A percentile compares a stretch with the other conserved stretches of the same genome.
Conservation (phyloP, 108 stramenopile genomes). For the Bacterosira constricta region DNA sequence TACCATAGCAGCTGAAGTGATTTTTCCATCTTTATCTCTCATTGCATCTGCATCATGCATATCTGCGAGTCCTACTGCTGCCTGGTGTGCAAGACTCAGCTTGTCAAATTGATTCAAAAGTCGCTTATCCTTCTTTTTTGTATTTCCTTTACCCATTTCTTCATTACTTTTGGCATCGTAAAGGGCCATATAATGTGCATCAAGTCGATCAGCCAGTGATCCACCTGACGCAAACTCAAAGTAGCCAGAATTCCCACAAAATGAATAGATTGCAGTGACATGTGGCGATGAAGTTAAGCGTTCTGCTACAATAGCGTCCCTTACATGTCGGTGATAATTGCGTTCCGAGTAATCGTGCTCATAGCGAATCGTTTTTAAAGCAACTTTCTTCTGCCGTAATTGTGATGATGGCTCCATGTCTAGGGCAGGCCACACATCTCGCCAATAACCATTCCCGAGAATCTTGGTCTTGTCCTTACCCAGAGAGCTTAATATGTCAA, state of each 20-base stretch:
- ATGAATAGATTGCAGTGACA: slow-evolving; percentile 10
- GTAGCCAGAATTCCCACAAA: slow-evolving; percentile 28
- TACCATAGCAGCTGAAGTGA: slow-evolving; percentile 52
- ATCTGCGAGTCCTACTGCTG: slow-evolving; percentile 7
- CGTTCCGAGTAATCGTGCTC: slow-evolving; percentile 48
- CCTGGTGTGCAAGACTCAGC: slow-evolving; percentile 13
- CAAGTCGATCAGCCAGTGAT: slow-evolving; percentile 3
- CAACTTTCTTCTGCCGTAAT: slow-evolving; percentile 4
- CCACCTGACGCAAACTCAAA: slow-evolving; percentile 70
- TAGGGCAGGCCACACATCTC: slow-evolving; percentile 52
- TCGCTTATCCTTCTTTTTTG: not conserved
- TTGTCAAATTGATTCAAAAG: slow-evolving; percentile 5
- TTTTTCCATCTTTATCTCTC: not conserved
- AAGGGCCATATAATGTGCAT: slow-evolving; percentile 4
- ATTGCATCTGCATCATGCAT: slow-evolving; percentile 14
- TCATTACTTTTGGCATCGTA: not conserved
- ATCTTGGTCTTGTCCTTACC: not conserved
- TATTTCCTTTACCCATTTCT: not conserved
- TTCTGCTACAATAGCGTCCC: slow-evolving; percentile 21
- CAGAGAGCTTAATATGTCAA: slow-evolving; percentile 28
- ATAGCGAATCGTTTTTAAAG: slow-evolving; percentile 62
- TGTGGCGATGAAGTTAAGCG: slow-evolving; percentile 14
- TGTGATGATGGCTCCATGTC: not conserved
- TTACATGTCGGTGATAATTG: slow-evolving; percentile 69
- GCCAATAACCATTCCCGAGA: slow-evolving; percentile 56